phyloP scores from a whole-genome alignment of 2,329 filamentous ascomycete genomes.

The Eutypella sp. region DNA sequence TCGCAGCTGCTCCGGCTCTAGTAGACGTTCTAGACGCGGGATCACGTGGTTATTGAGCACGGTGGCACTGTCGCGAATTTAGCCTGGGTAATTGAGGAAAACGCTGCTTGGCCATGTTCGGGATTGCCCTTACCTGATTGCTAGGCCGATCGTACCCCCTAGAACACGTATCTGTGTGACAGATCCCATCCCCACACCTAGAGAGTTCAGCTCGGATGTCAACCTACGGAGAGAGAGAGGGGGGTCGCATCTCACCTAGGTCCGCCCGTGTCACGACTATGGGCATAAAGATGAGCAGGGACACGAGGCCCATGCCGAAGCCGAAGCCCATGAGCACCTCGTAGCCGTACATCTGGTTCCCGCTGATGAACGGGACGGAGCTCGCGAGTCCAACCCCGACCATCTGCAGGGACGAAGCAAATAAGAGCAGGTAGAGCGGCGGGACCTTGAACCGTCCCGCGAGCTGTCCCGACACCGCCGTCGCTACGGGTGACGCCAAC shows the following conservation, averaged over 20 bases:
- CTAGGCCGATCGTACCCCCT: constrained; percentile 32
- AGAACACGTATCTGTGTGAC: constrained; percentile 34
- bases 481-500: constrained; percentile 27
- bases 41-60: constrained; percentile 16
- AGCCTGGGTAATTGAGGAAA: not conserved
- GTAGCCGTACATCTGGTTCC: constrained; percentile 26
- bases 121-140: constrained; percentile 28
- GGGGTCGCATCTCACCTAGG: constrained; percentile 17
- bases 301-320: constrained; percentile 29
- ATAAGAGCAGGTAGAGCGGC: constrained; percentile 26
- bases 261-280: constrained; percentile 26
- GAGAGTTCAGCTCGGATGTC: not conserved
- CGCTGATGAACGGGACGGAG: constrained; percentile 14
- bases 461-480: constrained; percentile 23
- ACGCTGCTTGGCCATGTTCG: not conserved
- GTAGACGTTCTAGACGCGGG: constrained; percentile 8
- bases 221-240: constrained; percentile 1
- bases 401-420: constrained; percentile 24
- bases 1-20: constrained; percentile 11
- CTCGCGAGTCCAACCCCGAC: constrained; percentile 30
- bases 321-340: constrained; percentile 32
- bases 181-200: constrained; percentile 31
- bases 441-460: constrained; percentile 22
- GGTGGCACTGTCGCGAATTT: constrained; percentile 12
- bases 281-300: constrained; percentile 26